A percentile compares a stretch with the other conserved stretches of the same genome.
phyloP scores from a whole-genome alignment of 2,329 filamentous ascomycete species.

The Byssochlamys sp. region DNA sequence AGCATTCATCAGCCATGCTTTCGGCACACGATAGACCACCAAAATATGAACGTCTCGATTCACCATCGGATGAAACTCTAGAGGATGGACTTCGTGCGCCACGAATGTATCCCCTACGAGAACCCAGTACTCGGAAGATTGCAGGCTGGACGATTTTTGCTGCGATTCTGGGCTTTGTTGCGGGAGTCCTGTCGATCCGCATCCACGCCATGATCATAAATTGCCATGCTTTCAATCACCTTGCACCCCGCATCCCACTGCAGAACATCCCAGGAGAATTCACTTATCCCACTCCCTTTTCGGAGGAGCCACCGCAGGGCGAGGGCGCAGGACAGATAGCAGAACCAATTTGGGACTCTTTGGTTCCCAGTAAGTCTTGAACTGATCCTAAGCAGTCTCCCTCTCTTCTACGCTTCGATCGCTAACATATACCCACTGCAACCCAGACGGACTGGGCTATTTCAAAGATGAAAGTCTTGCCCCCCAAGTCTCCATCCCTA shows the following conservation, averaged over 20 bases:
- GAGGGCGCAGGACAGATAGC: background rate
- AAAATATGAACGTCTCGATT: background rate
- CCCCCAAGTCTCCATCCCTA: constrained; percentile 1
- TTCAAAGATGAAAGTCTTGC: constrained; percentile 20
- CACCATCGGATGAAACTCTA: background rate
- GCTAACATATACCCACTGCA: background rate
- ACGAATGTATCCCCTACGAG: background rate
- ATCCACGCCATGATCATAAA: background rate
- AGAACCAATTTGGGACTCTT: background rate
- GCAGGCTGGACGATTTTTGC: background rate
- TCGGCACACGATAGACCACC: background rate
- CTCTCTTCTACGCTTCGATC: background rate
- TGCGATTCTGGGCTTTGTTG: background rate
- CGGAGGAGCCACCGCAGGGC: background rate
- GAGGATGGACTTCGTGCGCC: background rate
- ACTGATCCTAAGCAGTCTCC: constrained; percentile 7
- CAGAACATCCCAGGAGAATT: background rate
- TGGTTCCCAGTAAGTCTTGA: background rate
- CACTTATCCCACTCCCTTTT: background rate
- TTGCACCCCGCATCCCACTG: background rate
- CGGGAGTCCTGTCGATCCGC: background rate
- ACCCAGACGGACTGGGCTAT: constrained; percentile 26
- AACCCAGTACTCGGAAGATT: background rate
- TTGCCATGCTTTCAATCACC: background rate
- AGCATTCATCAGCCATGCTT: background rate